Percentiles rank a stretch among this genome's conserved stretches.
Conservation (phyloP, 805 yeast genomes). For the Saccharomycopsis sp. region DNA sequence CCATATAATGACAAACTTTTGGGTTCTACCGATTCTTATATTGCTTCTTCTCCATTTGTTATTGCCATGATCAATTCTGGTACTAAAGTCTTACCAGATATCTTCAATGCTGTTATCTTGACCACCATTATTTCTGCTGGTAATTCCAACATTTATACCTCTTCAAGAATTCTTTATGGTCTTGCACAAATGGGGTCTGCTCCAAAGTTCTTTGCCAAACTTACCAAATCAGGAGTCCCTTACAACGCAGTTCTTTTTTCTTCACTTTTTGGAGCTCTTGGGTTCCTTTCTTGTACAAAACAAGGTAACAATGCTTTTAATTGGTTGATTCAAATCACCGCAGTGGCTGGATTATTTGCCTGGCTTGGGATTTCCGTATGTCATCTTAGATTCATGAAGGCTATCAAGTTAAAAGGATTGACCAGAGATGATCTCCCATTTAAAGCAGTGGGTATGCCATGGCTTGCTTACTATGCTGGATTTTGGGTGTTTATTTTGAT, state of each 20-base stretch:
- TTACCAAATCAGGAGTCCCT: slow-evolving; percentile 67
- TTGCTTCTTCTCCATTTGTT: slow-evolving; percentile 55
- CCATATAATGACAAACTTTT: slow-evolving; percentile 50
- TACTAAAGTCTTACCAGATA: slow-evolving; percentile 41
- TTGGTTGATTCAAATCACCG: slow-evolving; percentile 70
- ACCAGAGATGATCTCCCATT: slow-evolving; percentile 62
- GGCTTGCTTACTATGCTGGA: slow-evolving; percentile 51
- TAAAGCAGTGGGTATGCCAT: slow-evolving; percentile 66
- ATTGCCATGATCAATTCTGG: slow-evolving; percentile 54
- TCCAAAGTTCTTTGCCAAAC: slow-evolving; percentile 43
- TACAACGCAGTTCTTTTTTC: slow-evolving; percentile 39
- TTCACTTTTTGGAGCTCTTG: slow-evolving; percentile 52
- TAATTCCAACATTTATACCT: slow-evolving; percentile 46
- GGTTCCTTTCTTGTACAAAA: slow-evolving; percentile 44
- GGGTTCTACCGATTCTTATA: slow-evolving; percentile 25
- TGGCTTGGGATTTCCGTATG: slow-evolving; percentile 59
- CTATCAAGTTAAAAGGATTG: slow-evolving; percentile 51
- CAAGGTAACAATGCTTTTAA: slow-evolving; percentile 44
- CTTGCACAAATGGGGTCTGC: slow-evolving; percentile 41
- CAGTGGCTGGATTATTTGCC: slow-evolving; percentile 64
- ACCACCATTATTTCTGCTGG: slow-evolving; percentile 46
- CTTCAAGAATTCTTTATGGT: slow-evolving; percentile 43
- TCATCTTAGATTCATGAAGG: slow-evolving; percentile 62
- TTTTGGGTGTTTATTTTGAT: slow-evolving; percentile 44
- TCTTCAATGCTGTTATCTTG: slow-evolving; percentile 45